phyloP scores from a whole-genome alignment of 441 rosid genomes.

The Melianthus villosus region DNA sequence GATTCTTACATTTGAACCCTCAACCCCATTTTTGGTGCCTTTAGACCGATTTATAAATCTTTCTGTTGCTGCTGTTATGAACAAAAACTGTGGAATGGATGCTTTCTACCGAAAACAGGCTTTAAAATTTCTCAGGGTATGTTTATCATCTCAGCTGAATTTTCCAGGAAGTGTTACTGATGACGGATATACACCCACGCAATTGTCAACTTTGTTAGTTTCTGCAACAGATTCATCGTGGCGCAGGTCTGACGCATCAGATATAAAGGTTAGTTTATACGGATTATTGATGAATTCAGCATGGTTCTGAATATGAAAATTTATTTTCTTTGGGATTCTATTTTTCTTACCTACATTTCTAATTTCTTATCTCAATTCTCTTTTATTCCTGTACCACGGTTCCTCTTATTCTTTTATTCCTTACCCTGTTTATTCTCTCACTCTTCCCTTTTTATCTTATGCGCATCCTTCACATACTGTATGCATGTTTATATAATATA shows the following conservation, averaged over 20 bases:
- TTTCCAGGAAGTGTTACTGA: conserved; percentile 77
- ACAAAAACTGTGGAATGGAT: conserved; percentile 37
- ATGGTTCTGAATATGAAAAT: no score
- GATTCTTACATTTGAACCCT: conserved; percentile 88
- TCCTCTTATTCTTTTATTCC: no score
- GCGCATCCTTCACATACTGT: no score
- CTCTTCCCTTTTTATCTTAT: no score
- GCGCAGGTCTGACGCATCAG: conserved; percentile 55
- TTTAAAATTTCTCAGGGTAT: conserved; percentile 68
- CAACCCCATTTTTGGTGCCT: conserved; percentile 93
- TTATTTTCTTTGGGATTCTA: no score
- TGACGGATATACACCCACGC: conserved; percentile 43
- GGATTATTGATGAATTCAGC: no score
- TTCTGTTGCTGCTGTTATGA: conserved; percentile 76
- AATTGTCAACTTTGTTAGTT: conserved; percentile 50
- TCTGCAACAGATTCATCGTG: conserved; percentile 53
- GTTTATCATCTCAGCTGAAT: conserved; percentile 88
- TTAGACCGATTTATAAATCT: conserved; percentile 87
- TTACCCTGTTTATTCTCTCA: no score
- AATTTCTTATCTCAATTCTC: no score
- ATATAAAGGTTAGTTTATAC: conserved; percentile 49
- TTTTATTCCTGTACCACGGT: no score
- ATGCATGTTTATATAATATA: no score
- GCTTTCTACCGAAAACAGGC: conserved; percentile 81
- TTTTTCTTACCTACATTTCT: no score